Evolutionary conservation across 2,329 filamentous ascomycete species (phyloP).

Genomic region (Colletotrichum abscissum): DNA sequence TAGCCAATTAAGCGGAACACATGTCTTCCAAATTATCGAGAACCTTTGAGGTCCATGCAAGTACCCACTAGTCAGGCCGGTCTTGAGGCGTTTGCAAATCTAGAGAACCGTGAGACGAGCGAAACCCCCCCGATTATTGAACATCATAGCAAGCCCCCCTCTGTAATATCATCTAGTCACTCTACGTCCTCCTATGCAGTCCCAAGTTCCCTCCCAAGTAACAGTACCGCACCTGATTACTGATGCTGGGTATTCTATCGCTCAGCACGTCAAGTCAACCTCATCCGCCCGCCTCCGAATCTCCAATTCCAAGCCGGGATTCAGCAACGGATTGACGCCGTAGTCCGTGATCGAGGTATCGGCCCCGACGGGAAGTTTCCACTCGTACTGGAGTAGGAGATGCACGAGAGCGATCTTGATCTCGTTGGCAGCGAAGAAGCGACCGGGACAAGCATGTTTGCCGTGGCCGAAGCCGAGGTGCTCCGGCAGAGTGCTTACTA

Average conservation of each 20-base stretch:
- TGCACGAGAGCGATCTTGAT: constrained; percentile 43
- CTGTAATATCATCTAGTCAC: background rate
- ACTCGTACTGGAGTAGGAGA: constrained; percentile 24
- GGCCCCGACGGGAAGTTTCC: constrained; percentile 1
- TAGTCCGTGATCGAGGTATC: constrained; percentile 3
- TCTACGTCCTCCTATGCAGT: too few relatives aligned
- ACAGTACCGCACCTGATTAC: too few relatives aligned
- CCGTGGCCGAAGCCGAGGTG: constrained; percentile 51
- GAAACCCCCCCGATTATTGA: background rate
- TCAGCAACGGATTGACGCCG: background rate
- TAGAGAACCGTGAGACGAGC: background rate
- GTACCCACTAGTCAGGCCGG: background rate
- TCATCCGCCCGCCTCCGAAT: constrained; percentile 6
- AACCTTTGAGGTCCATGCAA: background rate
- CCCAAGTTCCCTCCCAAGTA: too few relatives aligned
- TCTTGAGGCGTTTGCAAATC: background rate
- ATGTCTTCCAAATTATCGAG: background rate
- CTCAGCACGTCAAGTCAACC: background rate
- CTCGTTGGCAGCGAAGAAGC: constrained; percentile 51
- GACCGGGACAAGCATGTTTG: constrained; percentile 49
- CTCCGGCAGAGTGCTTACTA: constrained; percentile 50
- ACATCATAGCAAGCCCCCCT: background rate
- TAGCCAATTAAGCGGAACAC: background rate
- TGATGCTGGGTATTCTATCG: too few relatives aligned
- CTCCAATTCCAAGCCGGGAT: constrained; percentile 6